Evolutionary conservation across 2,329 filamentous ascomycete species (phyloP).

Genomic region (Dactylellina parvicollis): DNA sequence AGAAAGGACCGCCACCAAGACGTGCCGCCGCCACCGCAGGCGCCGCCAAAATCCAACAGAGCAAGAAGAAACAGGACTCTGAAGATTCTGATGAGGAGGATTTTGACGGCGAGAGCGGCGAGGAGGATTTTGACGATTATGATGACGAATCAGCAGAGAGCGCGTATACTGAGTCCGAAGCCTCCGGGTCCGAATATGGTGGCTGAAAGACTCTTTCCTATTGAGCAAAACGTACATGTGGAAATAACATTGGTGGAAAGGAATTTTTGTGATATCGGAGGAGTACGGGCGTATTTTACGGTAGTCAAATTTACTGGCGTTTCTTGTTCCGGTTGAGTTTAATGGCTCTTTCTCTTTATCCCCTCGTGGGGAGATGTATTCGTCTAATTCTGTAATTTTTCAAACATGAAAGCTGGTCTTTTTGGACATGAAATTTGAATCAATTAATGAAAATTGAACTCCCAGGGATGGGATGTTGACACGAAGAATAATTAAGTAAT

Average conservation of each 20-base stretch:
- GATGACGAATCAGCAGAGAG: constrained; percentile 47
- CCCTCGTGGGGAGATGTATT: constrained; percentile 9
- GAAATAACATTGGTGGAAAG: not conserved
- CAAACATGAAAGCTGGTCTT: not conserved
- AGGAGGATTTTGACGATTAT: constrained; percentile 43
- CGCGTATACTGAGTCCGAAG: constrained; percentile 48
- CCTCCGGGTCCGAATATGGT: constrained; percentile 44
- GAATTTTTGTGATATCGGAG: not conserved
- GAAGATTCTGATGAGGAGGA: constrained; percentile 29
- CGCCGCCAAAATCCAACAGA: constrained; percentile 29
- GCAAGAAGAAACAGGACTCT: constrained; percentile 10
- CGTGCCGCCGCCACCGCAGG: constrained; percentile 31
- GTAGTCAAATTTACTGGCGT: constrained; percentile 23
- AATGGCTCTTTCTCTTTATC: too few relatives aligned
- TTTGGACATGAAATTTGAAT: not conserved
- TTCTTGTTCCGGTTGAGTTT: not conserved
- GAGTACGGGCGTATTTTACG: constrained; percentile 19
- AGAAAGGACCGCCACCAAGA: constrained; percentile 43
- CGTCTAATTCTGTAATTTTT: constrained; percentile 40
- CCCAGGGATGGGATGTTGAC: not conserved
- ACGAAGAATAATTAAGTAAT: not conserved
- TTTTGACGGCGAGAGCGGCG: constrained; percentile 9
- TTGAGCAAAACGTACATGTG: too few relatives aligned
- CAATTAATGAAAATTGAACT: not conserved
- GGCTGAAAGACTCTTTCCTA: constrained; percentile 5